phyloP scores from a whole-genome alignment of 495 filamentous ascomycete species.

The Aspergillus incahuasiensis region DNA sequence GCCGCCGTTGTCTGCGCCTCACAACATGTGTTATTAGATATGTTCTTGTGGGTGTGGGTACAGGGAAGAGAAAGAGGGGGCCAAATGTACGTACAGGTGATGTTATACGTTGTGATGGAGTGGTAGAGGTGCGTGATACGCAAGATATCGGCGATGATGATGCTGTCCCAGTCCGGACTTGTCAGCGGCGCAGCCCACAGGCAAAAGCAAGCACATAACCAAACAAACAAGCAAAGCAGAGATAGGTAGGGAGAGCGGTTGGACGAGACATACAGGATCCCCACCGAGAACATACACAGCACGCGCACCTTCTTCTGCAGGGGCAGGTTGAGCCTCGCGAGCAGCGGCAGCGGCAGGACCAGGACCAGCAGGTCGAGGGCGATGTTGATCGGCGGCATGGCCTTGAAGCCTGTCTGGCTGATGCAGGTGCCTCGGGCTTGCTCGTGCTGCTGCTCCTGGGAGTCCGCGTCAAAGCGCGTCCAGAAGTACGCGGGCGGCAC shows the following conservation, averaged over 20 bases:
- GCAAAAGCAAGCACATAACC: too few species aligned
- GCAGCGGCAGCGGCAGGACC: slow-evolving; percentile 1
- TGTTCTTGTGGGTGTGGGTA: too few species aligned
- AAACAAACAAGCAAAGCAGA: too few species aligned
- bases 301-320: slow-evolving; percentile 1
- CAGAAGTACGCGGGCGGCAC: not conserved
- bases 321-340: not conserved
- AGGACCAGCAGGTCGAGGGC: slow-evolving; percentile 2
- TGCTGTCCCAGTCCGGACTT: not conserved
- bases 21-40: too few species aligned
- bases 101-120: slow-evolving; percentile 4
- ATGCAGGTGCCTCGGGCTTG: too few species aligned
- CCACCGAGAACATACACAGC: slow-evolving; percentile 1
- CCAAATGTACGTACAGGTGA: not conserved
- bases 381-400: slow-evolving; percentile 2
- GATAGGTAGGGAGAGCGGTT: too few species aligned
- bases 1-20: slow-evolving; percentile 3
- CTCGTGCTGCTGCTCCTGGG: not conserved
- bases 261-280: slow-evolving; percentile 5
- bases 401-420: not conserved
- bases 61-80: not conserved
- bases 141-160: not conserved
- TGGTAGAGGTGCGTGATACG: not conserved
- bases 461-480: not conserved
- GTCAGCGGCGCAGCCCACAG: too few species aligned